phyloP scores from a whole-genome alignment of 202 grass and related monocot species.

The Panicum hallii region DNA sequence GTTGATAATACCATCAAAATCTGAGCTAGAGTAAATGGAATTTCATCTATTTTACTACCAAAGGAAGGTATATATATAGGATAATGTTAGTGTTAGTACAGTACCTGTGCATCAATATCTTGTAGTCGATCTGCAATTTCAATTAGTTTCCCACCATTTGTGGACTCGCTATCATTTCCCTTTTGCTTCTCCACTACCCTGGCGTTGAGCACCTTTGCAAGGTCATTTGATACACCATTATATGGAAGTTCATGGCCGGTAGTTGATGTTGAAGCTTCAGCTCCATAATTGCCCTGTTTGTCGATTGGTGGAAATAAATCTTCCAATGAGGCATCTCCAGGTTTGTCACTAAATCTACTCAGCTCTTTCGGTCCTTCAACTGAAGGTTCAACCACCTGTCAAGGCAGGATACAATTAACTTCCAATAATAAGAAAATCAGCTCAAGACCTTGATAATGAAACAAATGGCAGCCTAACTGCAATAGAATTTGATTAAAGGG shows the following conservation, averaged over 20 bases:
- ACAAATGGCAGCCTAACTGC: neutral
- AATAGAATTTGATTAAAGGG: neutral
- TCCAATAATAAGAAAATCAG: conserved; percentile 6
- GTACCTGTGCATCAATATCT: conserved; percentile 80
- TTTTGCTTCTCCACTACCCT: conserved; percentile 78
- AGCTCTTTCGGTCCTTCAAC: conserved; percentile 56
- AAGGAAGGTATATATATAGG: conserved; percentile 26
- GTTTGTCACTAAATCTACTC: conserved; percentile 91
- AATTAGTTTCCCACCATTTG: conserved; percentile 77
- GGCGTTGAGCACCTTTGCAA: conserved; percentile 70
- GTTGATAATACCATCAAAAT: conserved; percentile 36
- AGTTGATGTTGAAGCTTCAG: conserved; percentile 83
- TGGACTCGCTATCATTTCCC: conserved; percentile 55
- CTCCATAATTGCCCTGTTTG: conserved; percentile 56
- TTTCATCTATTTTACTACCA: conserved; percentile 21
- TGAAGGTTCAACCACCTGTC: conserved; percentile 66
- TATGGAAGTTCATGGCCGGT: conserved; percentile 50
- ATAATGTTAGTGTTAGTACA: conserved; percentile 36
- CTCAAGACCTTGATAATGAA: conserved; percentile 12
- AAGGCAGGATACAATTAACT: conserved; percentile 12
- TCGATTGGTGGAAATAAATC: conserved; percentile 90
- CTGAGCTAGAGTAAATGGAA: conserved; percentile 37
- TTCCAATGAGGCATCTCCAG: conserved; percentile 84
- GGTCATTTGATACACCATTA: conserved; percentile 59
- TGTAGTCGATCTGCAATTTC: conserved; percentile 64